Conservation (phyloP, 2,329 filamentous ascomycete genomes). For the Colletotrichum sp. region DNA sequence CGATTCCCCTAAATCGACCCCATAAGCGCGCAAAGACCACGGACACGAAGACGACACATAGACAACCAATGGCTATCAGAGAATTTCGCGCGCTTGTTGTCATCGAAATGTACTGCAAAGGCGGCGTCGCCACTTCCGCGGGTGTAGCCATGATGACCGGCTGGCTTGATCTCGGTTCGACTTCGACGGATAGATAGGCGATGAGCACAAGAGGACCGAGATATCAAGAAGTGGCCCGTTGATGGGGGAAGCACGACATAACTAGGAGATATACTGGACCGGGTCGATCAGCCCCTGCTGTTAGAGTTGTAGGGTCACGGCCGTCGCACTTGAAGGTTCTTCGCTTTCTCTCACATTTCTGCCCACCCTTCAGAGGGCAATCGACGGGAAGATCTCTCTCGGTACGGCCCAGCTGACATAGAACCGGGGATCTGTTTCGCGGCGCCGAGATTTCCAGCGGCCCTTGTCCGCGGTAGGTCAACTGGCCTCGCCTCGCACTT, state of each 20-base stretch:
- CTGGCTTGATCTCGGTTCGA: background rate
- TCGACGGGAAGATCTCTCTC: background rate
- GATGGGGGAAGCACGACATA: background rate
- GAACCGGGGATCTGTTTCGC: background rate
- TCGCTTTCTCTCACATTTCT: background rate
- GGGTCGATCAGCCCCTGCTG: background rate
- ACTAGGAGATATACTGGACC: background rate
- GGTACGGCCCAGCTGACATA: background rate
- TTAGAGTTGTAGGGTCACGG: background rate
- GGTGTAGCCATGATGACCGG: background rate
- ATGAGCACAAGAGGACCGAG: background rate
- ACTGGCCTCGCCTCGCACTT: background rate
- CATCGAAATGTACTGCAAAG: conserved; percentile 12
- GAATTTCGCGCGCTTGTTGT: conserved; percentile 14
- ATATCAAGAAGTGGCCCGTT: background rate
- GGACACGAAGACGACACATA: conserved; percentile 3
- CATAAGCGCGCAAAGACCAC: conserved; percentile 12
- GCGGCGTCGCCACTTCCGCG: background rate
- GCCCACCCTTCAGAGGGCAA: background rate
- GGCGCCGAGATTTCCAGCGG: background rate
- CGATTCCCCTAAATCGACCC: conserved; percentile 12
- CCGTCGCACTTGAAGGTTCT: background rate
- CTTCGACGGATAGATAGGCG: background rate
- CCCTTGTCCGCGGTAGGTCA: background rate
- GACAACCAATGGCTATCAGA: conserved; percentile 12